Base-by-base conservation (phyloP, 2,329 filamentous ascomycete species). In the Raffaelea arxii region DNA sequence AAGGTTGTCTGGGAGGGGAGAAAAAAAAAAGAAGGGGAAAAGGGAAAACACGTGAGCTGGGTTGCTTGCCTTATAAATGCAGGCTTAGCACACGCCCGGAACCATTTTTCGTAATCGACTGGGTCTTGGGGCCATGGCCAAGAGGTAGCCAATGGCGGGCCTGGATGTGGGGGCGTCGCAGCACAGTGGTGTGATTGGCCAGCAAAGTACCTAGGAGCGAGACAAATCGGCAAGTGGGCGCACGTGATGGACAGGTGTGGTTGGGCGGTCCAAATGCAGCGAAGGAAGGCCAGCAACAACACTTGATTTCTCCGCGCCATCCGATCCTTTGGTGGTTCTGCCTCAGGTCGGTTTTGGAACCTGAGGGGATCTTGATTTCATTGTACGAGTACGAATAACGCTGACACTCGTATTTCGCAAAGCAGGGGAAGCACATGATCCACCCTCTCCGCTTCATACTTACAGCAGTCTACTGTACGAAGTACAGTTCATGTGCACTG, bases 41-140 rank as follows among this genome's bases (percentile, higher is more conserved):
- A 35, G 36, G 35, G 35, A 25, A 46, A 46, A 46, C 44, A 46
- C 44, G 44, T 46, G 44, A 46, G 44, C 38, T 37, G 25, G 25
- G 25, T 25, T 19, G n/a, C 19, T 23, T 27, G 24, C 23, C 30
- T 24, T 27, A 21, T 30, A 40, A 40, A 40, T 40, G 38, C 27
- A n/a, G 22, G 6, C 27, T n/a, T 22, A 43, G 24, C 39, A 41
- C 40, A 12, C 16, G 7, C 32, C 32, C 32, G 6, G 16, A 18
- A 16, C 40, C 40, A 42, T 24, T 25, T 25, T n/a, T 30, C 24
- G 24, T 19, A 32, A 42, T n/a, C 12, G 16, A 10, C 24, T 32
- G 24, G 12, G n/a, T 11, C 41, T 14, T 21, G 18, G 41, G 18
- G n/a, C n/a, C n/a, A n/a, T n/a, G 16, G 27, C 19, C 6, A 7